These are phyloP conservation scores for Globisporangium okanoganense DNA, from an alignment of 352 stramenopile genomes.

Conservation along the genomic window DNA sequence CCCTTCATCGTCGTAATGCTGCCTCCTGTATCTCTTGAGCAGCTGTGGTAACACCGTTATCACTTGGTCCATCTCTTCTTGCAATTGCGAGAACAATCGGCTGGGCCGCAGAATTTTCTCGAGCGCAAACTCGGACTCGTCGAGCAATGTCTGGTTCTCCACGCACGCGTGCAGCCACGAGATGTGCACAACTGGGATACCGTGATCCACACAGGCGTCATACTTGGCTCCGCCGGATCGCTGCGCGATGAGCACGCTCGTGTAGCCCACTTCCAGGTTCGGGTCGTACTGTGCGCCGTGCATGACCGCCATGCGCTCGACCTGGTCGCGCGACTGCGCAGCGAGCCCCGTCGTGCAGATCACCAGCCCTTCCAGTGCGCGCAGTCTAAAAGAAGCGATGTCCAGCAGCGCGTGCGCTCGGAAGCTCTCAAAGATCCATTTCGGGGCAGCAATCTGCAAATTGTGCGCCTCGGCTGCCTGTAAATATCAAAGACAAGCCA, in stretches of 20 bases:
- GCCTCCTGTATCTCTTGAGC: slow-evolving; percentile 13
- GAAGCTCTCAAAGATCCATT: slow-evolving; percentile 74
- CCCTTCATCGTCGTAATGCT: neutral
- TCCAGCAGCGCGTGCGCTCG: slow-evolving; percentile 40
- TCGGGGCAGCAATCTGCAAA: slow-evolving; percentile 37
- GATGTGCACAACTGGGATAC: slow-evolving; percentile 65
- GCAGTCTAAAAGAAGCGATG: slow-evolving; percentile 28
- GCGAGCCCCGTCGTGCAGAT: slow-evolving; percentile 66
- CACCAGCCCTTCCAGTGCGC: slow-evolving; percentile 51
- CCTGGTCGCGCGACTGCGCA: slow-evolving; percentile 42
- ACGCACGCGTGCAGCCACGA: slow-evolving; percentile 71
- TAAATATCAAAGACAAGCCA: neutral
- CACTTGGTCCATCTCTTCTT: slow-evolving; percentile 32
- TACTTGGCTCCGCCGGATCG: slow-evolving; percentile 57
- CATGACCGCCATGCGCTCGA: slow-evolving; percentile 36
- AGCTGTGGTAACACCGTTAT: slow-evolving; percentile 25
- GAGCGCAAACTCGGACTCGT: slow-evolving; percentile 48
- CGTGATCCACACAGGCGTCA: slow-evolving; percentile 46
- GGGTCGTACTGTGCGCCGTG: slow-evolving; percentile 57
- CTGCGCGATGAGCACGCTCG: slow-evolving; percentile 59
- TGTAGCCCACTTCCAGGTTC: slow-evolving; percentile 53
- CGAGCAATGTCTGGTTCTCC: slow-evolving; percentile 37
- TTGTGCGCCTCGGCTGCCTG: slow-evolving; percentile 43
- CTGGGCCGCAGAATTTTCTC: slow-evolving; percentile 29
- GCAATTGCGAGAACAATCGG: slow-evolving; percentile 33